These are phyloP conservation scores for Trichosporon sp. DNA, from an alignment of 1,284 basidiomycete genomes.

Conservation along the genomic window DNA sequence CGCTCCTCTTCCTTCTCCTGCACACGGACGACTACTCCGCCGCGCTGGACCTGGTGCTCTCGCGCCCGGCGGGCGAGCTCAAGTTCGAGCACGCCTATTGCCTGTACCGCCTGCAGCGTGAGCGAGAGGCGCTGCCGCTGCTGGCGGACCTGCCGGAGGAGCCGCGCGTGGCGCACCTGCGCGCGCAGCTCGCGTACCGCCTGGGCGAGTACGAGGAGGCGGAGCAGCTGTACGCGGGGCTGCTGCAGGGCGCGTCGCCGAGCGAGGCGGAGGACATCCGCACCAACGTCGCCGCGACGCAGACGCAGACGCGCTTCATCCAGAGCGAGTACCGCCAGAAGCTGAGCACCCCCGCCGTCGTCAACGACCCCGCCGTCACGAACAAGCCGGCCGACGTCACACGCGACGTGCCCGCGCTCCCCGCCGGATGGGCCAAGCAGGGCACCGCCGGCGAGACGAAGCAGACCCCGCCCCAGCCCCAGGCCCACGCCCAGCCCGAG, in stretches of 20 bases:
- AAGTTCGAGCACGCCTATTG: slow-evolving; percentile 74
- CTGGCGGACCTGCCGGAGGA: slow-evolving; percentile 57
- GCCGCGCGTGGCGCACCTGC: slow-evolving; percentile 67
- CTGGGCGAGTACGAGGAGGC: slow-evolving; percentile 67
- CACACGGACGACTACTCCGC: slow-evolving; percentile 66
- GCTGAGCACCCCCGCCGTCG: slow-evolving; percentile 26
- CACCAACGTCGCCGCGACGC: slow-evolving; percentile 72
- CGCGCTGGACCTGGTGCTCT: slow-evolving; percentile 48
- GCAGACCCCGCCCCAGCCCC: too few species aligned
- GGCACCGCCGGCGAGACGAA: slow-evolving; percentile 9
- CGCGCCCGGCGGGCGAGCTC: slow-evolving; percentile 13
- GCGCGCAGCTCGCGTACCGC: slow-evolving; percentile 82
- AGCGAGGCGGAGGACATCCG: slow-evolving; percentile 80
- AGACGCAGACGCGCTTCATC: slow-evolving; percentile 75
- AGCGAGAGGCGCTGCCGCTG: slow-evolving; percentile 60
- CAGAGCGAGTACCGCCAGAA: slow-evolving; percentile 60
- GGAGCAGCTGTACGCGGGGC: slow-evolving; percentile 68
- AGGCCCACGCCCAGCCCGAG: neutral
- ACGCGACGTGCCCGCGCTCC: slow-evolving; percentile 37
- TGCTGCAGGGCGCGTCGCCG: slow-evolving; percentile 52
- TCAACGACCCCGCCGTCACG: slow-evolving; percentile 16
- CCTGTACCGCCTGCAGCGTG: slow-evolving; percentile 70
- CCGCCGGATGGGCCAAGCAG: slow-evolving; percentile 36
- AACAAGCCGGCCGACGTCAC: slow-evolving; percentile 36
- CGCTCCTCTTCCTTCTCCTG: slow-evolving; percentile 73